These are phyloP conservation scores for Pittosporum tobira DNA, from an alignment of 129 eudicot species.

Conservation along the genomic window DNA sequence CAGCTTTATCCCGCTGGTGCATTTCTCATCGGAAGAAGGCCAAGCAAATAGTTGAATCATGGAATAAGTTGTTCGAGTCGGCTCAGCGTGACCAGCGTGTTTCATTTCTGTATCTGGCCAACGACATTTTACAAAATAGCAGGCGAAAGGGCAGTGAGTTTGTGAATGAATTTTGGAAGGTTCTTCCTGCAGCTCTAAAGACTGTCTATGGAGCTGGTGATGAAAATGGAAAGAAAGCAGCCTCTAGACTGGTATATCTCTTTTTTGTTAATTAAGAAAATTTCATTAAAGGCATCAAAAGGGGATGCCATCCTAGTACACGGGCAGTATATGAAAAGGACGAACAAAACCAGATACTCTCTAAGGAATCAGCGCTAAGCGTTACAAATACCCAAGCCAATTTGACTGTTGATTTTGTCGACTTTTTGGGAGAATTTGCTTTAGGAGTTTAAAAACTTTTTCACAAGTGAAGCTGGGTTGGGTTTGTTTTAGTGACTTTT, in stretches of 20 bases:
- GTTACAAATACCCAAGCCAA: too few relatives aligned
- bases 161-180: conserved; percentile 95
- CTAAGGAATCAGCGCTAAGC: too few relatives aligned
- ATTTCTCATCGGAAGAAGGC: conserved; percentile 73
- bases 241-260: conserved; percentile 74
- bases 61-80: conserved; percentile 76
- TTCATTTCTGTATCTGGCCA: conserved; percentile 67
- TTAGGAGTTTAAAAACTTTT: too few relatives aligned
- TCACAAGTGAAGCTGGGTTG: too few relatives aligned
- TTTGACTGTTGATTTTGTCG: too few relatives aligned
- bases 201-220: conserved; percentile 59
- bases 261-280: too few relatives aligned
- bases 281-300: too few relatives aligned
- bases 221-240: conserved; percentile 68
- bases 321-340: too few relatives aligned
- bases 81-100: conserved; percentile 61
- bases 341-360: too few relatives aligned
- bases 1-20: conserved; percentile 73
- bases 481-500: too few relatives aligned
- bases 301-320: too few relatives aligned
- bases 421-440: too few relatives aligned
- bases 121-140: conserved; percentile 95
- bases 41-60: conserved; percentile 77
- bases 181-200: conserved; percentile 79
- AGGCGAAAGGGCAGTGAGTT: conserved; percentile 89